Evolutionary conservation across 345 rosid genomes (phyloP).

Genomic region (Kernera saxatilis): DNA sequence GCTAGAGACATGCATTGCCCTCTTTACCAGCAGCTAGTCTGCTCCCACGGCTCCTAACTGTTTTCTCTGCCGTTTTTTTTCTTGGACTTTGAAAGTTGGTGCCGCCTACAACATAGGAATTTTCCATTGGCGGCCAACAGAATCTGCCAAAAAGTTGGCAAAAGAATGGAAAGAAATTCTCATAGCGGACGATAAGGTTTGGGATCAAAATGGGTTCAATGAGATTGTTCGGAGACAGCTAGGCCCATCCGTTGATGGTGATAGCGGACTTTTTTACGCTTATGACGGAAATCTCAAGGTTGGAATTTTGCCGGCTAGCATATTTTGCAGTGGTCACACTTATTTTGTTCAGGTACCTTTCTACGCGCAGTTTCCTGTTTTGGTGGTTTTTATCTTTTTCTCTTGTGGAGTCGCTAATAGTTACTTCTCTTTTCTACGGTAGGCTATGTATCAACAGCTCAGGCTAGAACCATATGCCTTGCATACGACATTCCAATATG

Average conservation of each 20-base stretch:
- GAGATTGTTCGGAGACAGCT: constrained; percentile 70
- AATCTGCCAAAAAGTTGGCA: constrained; percentile 70
- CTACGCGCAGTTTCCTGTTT: neutral
- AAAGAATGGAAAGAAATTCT: constrained; percentile 93
- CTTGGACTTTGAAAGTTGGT: constrained; percentile 44
- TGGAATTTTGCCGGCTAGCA: constrained; percentile 90
- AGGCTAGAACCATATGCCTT: constrained; percentile 88
- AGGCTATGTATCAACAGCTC: constrained; percentile 88
- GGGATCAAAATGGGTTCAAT: constrained; percentile 99
- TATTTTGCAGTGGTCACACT: constrained; percentile 96
- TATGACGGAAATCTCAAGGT: constrained; percentile 91
- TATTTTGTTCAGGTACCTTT: constrained; percentile 82
- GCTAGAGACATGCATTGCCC: neutral
- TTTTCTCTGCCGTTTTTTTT: constrained; percentile 15
- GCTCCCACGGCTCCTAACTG: constrained; percentile 2
- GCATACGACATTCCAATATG: constrained; percentile 97
- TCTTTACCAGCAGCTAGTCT: neutral
- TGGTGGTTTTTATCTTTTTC: neutral
- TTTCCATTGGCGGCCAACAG: constrained; percentile 96
- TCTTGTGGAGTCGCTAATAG: neutral
- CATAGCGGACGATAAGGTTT: constrained; percentile 81
- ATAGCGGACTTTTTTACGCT: constrained; percentile 77
- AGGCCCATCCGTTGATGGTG: constrained; percentile 84
- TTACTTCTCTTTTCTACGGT: constrained; percentile 21
- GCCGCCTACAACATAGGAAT: constrained; percentile 95